Percentiles rank a stretch among this genome's conserved stretches.
phyloP scores from a whole-genome alignment of 2,329 filamentous ascomycete genomes.

The Diplodia corticola region DNA sequence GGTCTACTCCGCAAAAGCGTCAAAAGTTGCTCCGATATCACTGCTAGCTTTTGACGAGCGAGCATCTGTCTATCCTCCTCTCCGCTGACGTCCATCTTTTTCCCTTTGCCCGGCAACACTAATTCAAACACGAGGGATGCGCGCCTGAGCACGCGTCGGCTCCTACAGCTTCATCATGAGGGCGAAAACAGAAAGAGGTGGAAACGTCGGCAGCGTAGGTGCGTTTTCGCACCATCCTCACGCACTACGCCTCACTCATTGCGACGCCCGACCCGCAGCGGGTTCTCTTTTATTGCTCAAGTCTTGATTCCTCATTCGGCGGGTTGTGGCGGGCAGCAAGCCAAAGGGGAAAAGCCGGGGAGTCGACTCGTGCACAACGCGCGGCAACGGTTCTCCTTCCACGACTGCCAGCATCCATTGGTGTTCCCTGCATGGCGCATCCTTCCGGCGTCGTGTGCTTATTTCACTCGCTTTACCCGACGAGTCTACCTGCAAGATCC shows the following conservation, averaged over 20 bases:
- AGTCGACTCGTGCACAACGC: slow-evolving; percentile 3
- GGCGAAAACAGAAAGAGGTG: neutral
- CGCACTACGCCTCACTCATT: neutral
- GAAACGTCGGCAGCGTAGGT: neutral
- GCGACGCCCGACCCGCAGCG: neutral
- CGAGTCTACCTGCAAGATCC: slow-evolving; percentile 3
- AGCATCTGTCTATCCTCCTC: neutral
- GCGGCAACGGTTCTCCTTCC: slow-evolving; percentile 6
- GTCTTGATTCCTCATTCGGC: neutral
- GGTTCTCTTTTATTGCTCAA: neutral
- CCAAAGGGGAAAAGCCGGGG: slow-evolving; percentile 1
- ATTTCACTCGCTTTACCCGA: slow-evolving; percentile 6
- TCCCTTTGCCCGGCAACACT: neutral
- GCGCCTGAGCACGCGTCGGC: neutral
- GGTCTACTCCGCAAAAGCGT: neutral
- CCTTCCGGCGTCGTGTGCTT: slow-evolving; percentile 17
- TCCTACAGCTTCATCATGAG: neutral
- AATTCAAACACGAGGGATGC: neutral
- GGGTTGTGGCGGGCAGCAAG: neutral
- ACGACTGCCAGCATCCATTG: neutral
- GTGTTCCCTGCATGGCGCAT: slow-evolving; percentile 8
- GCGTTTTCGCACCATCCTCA: neutral
- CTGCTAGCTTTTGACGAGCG: neutral
- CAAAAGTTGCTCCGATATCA: neutral
- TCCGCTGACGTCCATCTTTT: neutral